Conservation (phyloP, 805 yeast genomes). For the Brettanomyces sp. region DNA sequence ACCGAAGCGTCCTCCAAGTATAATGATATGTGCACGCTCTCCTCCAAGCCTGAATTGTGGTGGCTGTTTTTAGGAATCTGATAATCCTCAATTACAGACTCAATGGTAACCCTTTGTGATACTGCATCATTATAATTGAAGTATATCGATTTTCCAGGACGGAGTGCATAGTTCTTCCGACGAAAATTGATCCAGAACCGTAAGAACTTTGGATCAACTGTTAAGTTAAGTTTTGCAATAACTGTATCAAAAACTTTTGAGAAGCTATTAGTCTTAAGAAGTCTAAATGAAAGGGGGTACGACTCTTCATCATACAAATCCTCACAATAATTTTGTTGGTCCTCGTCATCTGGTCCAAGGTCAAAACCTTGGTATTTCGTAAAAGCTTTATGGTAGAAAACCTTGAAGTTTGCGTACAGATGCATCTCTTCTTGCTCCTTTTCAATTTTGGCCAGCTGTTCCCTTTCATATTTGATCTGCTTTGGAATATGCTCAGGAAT, state of each 20-base stretch:
- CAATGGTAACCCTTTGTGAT: slow-evolving; percentile 31
- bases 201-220: slow-evolving; percentile 22
- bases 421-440: slow-evolving; percentile 68
- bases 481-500: slow-evolving; percentile 63
- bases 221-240: slow-evolving; percentile 31
- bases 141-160: slow-evolving; percentile 43
- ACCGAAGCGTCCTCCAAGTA: slow-evolving; percentile 54
- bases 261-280: slow-evolving; percentile 48
- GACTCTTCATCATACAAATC: slow-evolving; percentile 38
- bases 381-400: slow-evolving; percentile 48
- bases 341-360: slow-evolving; percentile 52
- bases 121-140: slow-evolving; percentile 16
- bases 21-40: slow-evolving; percentile 37
- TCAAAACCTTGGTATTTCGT: slow-evolving; percentile 65
- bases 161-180: slow-evolving; percentile 61
- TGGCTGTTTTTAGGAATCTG: slow-evolving; percentile 15
- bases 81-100: slow-evolving; percentile 36
- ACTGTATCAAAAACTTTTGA: slow-evolving; percentile 41
- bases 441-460: slow-evolving; percentile 41
- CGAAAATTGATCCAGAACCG: slow-evolving; percentile 58
- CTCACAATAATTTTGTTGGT: slow-evolving; percentile 35
- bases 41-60: slow-evolving; percentile 27
- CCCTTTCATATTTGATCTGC: slow-evolving; percentile 54
- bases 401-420: slow-evolving; percentile 45
- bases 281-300: slow-evolving; percentile 39